phyloP scores from a whole-genome alignment of 2,329 filamentous ascomycete species.

The Pseudogymnoascus sp. region DNA sequence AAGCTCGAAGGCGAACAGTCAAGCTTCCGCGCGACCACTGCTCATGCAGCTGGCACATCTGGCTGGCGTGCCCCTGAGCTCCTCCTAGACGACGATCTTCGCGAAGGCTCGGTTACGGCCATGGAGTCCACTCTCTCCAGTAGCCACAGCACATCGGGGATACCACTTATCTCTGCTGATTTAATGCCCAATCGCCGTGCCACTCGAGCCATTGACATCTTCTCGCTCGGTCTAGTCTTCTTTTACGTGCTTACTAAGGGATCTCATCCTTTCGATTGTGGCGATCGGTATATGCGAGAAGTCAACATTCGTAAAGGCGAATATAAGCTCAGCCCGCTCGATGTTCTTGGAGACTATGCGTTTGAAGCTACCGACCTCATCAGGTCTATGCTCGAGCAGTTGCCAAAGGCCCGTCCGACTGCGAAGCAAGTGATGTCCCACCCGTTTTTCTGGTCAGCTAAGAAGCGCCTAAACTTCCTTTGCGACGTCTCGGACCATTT shows the following conservation, averaged over 20 bases:
- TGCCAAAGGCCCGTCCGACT: constrained; percentile 54
- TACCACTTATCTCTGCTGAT: constrained; percentile 48
- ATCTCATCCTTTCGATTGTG: constrained; percentile 86
- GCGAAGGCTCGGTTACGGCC: constrained; percentile 37
- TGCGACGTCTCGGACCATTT: constrained; percentile 96
- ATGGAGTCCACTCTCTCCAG: constrained; percentile 38
- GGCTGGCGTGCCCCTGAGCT: constrained; percentile 96
- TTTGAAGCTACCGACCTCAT: constrained; percentile 85
- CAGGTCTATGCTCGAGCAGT: constrained; percentile 59
- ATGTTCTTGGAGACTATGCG: constrained; percentile 71
- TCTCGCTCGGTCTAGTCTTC: constrained; percentile 94
- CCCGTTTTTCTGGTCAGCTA: constrained; percentile 91
- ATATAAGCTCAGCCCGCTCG: constrained; percentile 61
- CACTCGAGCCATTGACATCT: constrained; percentile 94
- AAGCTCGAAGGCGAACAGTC: constrained; percentile 91
- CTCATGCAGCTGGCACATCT: constrained; percentile 84
- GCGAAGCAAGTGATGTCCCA: constrained; percentile 78
- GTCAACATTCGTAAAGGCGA: constrained; percentile 93
- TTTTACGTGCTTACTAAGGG: constrained; percentile 96
- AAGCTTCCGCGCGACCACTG: constrained; percentile 88
- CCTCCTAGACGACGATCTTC: constrained; percentile 67
- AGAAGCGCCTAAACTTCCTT: constrained; percentile 85
- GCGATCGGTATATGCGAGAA: constrained; percentile 90
- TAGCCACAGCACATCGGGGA: constrained; percentile 52
- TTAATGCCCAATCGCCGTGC: constrained; percentile 64